Percentiles rank a stretch among this genome's conserved stretches.
These are phyloP conservation scores for Didymellaceae sp. DNA, from an alignment of 2,329 filamentous ascomycete species.

Conservation along the genomic window DNA sequence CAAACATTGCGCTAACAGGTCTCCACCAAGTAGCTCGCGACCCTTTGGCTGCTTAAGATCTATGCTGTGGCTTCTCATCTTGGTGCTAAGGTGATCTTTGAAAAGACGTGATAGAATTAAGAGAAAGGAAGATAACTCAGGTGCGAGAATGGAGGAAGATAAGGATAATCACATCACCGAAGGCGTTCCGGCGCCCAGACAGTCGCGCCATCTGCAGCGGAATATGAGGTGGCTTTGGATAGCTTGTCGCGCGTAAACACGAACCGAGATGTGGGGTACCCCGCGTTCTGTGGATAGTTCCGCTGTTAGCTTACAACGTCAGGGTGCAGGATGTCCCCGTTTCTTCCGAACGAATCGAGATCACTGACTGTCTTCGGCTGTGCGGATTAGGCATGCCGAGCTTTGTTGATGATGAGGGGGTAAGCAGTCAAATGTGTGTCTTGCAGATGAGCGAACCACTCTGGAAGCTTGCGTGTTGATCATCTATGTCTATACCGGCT, in stretches of 20 bases:
- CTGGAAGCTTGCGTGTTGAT: neutral
- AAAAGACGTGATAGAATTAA: neutral
- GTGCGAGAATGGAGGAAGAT: neutral
- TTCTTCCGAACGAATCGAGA: neutral
- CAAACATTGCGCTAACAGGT: conserved; percentile 55
- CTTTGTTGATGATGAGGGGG: no score
- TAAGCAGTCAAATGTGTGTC: no score
- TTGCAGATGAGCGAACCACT: no score
- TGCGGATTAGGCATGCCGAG: neutral
- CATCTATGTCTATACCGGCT: neutral
- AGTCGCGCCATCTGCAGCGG: neutral
- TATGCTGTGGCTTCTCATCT: conserved; percentile 17
- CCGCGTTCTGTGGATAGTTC: conserved; percentile 3
- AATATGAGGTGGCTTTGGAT: neutral
- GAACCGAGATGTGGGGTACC: conserved; percentile 11
- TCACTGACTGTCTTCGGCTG: neutral
- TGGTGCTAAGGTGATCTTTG: neutral
- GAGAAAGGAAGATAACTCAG: neutral
- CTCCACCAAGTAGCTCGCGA: conserved; percentile 54
- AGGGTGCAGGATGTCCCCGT: conserved; percentile 1
- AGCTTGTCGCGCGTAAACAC: neutral
- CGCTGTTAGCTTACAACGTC: neutral
- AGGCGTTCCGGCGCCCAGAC: neutral
- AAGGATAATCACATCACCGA: neutral
- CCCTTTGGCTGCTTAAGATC: conserved; percentile 41